A percentile compares a stretch with the other conserved stretches of the same genome.
Conservation (phyloP, 768 basidiomycete species). For the Boletus tomentosulus region DNA sequence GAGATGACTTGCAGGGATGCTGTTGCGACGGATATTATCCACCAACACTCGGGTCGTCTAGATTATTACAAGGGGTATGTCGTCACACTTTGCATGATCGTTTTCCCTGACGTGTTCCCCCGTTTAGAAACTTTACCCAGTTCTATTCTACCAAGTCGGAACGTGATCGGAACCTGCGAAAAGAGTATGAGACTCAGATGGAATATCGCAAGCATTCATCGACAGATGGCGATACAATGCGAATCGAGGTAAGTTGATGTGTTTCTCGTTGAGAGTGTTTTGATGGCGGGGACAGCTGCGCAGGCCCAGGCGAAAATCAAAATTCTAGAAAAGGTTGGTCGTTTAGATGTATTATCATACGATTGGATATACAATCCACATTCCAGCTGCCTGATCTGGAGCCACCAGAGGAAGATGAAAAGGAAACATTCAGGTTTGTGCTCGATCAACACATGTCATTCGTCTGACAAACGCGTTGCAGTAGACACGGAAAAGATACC, state of each 20-base stretch:
- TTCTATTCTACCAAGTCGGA: conserved; percentile 99
- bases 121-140: conserved; percentile 86
- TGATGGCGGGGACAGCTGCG: conserved; percentile 51
- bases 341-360: background rate
- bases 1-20: conserved; percentile 62
- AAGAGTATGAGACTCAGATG: conserved; percentile 96
- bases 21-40: conserved; percentile 97
- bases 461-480: conserved; percentile 23
- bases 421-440: conserved; percentile 81
- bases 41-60: conserved; percentile 86
- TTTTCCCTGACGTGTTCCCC: conserved; percentile 4
- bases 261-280: background rate
- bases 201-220: conserved; percentile 95
- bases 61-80: conserved; percentile 95
- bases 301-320: conserved; percentile 84
- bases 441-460: background rate
- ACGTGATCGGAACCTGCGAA: conserved; percentile 82
- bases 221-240: conserved; percentile 98
- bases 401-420: conserved; percentile 90
- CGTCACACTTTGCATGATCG: background rate
- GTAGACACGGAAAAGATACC: conserved; percentile 97
- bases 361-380: background rate
- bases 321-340: conserved; percentile 63
- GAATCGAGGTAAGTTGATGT: conserved; percentile 58
- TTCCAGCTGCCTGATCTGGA: conserved; percentile 82